These are phyloP conservation scores for Umbelopsis ramanniana DNA, from an alignment of 192 early-diverging fungal genomes.

Conservation along the genomic window DNA sequence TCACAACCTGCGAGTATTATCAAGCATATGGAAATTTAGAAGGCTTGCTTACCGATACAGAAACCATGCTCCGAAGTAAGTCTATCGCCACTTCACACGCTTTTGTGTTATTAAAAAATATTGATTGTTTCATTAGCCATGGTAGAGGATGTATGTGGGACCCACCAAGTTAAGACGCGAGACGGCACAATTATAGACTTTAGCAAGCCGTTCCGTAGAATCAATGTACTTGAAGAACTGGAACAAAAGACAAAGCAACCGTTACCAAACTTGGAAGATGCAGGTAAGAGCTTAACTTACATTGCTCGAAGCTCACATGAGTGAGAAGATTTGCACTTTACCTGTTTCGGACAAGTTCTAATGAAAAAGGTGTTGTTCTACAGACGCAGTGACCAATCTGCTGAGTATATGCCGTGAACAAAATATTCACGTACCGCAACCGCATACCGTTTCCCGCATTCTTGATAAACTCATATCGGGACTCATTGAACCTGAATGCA, in stretches of 20 bases:
- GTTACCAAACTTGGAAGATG: conserved; percentile 48
- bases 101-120: neutral
- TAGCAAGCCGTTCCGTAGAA: conserved; percentile 55
- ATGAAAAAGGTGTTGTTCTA: neutral
- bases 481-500: conserved; percentile 77
- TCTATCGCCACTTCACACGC: neutral
- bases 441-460: conserved; percentile 68
- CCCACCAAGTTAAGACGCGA: conserved; percentile 16
- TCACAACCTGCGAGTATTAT: conserved; percentile 91
- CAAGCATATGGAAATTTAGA: conserved; percentile 78
- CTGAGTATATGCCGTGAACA: conserved; percentile 37
- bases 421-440: conserved; percentile 45
- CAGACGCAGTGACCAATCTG: conserved; percentile 40
- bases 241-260: conserved; percentile 41
- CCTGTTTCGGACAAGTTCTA: neutral
- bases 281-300: conserved; percentile 12
- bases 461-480: conserved; percentile 74
- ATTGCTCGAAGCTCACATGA: neutral
- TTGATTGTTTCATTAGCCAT: conserved; percentile 35
- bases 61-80: conserved; percentile 52
- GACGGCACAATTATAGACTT: conserved; percentile 48
- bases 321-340: neutral
- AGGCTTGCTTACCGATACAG: conserved; percentile 68
- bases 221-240: conserved; percentile 60
- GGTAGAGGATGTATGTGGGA: conserved; percentile 40